These are phyloP conservation scores for Hemisphaericaspora lyxosophila DNA, from an alignment of 1,139 yeast species.

Conservation along the genomic window DNA sequence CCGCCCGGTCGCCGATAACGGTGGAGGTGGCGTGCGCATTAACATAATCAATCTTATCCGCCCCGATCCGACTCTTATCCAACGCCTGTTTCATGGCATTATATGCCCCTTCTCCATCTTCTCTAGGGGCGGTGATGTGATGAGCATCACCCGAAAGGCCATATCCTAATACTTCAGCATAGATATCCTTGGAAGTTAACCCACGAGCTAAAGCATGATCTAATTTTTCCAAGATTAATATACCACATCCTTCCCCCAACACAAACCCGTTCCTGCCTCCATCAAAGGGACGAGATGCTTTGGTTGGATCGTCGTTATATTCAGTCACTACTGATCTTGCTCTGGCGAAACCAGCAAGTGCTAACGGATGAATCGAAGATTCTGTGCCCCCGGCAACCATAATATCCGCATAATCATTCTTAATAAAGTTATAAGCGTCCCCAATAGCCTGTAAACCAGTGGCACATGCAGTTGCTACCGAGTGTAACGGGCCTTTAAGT, in stretches of 20 bases:
- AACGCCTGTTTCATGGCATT: slow-evolving; percentile 82
- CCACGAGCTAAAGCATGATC: slow-evolving; percentile 73
- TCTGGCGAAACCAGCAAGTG: slow-evolving; percentile 88
- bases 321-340: slow-evolving; percentile 77
- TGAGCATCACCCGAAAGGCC: slow-evolving; percentile 91
- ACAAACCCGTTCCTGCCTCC: slow-evolving; percentile 79
- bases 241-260: slow-evolving; percentile 90
- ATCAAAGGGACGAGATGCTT: slow-evolving; percentile 90
- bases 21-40: slow-evolving; percentile 99
- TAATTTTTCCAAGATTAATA: slow-evolving; percentile 70
- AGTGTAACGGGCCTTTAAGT: slow-evolving; percentile 80
- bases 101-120: slow-evolving; percentile 80
- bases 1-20: slow-evolving; percentile 83
- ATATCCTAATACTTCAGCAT: slow-evolving; percentile 82
- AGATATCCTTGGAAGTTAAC: slow-evolving; percentile 51
- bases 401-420: slow-evolving; percentile 76
- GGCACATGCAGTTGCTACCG: slow-evolving; percentile 95
- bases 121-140: slow-evolving; percentile 90
- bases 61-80: slow-evolving; percentile 39
- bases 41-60: slow-evolving; percentile 62
- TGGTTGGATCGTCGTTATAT: slow-evolving; percentile 58
- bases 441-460: slow-evolving; percentile 95
- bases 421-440: slow-evolving; percentile 82
- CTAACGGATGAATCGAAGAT: slow-evolving; percentile 80
- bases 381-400: slow-evolving; percentile 95